Base-by-base conservation (phyloP, 345 rosid genomes). In the Schrenkiella parvula region DNA sequence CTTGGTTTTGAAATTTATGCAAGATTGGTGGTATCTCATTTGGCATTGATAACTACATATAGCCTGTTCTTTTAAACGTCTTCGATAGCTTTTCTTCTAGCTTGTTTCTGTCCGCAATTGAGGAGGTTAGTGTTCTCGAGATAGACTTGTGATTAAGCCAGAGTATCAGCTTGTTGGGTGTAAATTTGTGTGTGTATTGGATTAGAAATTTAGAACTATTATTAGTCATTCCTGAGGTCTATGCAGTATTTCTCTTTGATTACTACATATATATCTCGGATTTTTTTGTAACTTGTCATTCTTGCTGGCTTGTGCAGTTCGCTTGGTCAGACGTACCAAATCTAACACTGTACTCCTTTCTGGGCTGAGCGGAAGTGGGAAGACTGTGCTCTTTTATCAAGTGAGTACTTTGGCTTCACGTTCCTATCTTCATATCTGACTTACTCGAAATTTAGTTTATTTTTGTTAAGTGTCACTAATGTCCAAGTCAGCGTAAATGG, bases 361-460 rank as follows among this genome's bases (percentile, higher is more conserved):
- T 34, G 98, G 98, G 56, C 89, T 88, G n/a, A 79, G 78, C 50
- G 96, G 95, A 66, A 80, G 97, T 57, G 97, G 97, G 29, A 93
- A 91, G 81, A 93, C 92, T 51, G 76, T 87, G 61, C 82, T 93
- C 48, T 93, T 85, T 76, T 85, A 89, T 82, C 92, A 86, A 65
- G 98, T 91, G 78, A 73, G 84, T 52, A 4, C 29, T 29, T 66
- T 37, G 48, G 56, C 70, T 52, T 62, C 23, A 59, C 6, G 10
- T 26, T 48, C 48, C 39, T 31, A 28, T 29, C 37, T 12, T 39
- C 48, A 35, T 37, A 2, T 43, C 17, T 21, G 28, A 58, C 25
- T 44, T 46, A 21, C 43, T 70, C 19, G n/a, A 15, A 8, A 48
- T 23, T 29, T 46, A 35, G 9, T 21, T 31, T 72, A 11, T 5